phyloP scores from a whole-genome alignment of 1,284 basidiomycete genomes.

The Heterobasidion annosum region DNA sequence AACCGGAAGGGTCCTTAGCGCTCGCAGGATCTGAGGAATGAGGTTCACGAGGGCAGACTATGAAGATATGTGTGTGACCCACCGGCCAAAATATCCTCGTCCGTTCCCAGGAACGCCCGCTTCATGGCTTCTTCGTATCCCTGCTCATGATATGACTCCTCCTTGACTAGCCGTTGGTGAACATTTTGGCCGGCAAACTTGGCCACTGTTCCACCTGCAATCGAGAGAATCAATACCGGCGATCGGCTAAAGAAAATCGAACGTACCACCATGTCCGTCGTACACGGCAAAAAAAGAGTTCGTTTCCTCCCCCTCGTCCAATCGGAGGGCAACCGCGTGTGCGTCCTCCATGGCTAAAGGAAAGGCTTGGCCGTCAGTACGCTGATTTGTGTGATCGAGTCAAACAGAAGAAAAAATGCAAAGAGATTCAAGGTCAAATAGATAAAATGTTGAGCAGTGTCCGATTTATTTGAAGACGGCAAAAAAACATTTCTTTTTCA shows the following conservation, averaged over 20 bases:
- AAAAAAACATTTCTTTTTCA: neutral
- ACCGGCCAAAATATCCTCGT: conserved; percentile 90
- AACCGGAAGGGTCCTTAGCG: conserved; percentile 90
- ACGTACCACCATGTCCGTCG: conserved; percentile 94
- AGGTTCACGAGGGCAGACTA: neutral
- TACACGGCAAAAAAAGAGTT: conserved; percentile 95
- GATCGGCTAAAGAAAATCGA: conserved; percentile 1
- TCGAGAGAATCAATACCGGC: conserved; percentile 4
- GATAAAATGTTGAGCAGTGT: neutral
- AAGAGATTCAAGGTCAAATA: conserved; percentile 6
- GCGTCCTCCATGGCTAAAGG: conserved; percentile 95
- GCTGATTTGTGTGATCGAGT: neutral
- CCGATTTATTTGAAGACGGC: neutral
- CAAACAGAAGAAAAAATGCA: conserved; percentile 6
- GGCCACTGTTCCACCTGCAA: conserved; percentile 77
- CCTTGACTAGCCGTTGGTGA: conserved; percentile 69
- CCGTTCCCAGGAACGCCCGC: conserved; percentile 86
- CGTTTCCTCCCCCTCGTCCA: conserved; percentile 43
- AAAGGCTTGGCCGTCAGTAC: conserved; percentile 7
- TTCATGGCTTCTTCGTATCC: conserved; percentile 79
- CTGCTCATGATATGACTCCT: conserved; percentile 65
- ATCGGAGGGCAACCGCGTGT: conserved; percentile 74
- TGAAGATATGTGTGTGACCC: conserved; percentile 16
- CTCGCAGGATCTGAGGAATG: conserved; percentile 66
- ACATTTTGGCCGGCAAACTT: conserved; percentile 88